Percentiles rank a stretch among this genome's conserved stretches.
These are phyloP conservation scores for Cladorrhinum samala DNA, from an alignment of 495 filamentous ascomycete species.

Conservation along the genomic window DNA sequence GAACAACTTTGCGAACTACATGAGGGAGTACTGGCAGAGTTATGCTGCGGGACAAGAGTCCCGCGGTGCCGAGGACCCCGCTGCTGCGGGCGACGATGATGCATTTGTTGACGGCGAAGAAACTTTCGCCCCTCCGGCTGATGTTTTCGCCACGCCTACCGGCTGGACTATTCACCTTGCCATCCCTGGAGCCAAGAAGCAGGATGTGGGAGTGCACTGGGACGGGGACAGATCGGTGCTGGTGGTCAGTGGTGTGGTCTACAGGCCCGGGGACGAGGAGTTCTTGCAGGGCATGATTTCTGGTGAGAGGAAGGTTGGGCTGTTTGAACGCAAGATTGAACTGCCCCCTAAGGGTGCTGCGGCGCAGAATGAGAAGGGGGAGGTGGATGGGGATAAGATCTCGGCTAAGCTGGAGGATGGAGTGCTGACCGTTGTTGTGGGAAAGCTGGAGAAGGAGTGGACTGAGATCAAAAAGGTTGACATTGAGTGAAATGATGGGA, in stretches of 20 bases:
- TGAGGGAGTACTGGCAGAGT: conserved; percentile 29
- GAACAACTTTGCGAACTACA: neutral
- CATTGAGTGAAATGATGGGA: conserved; percentile 35
- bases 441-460: conserved; percentile 58
- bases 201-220: conserved; percentile 71
- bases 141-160: conserved; percentile 63
- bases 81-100: neutral
- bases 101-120: neutral
- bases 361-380: conserved; percentile 50
- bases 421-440: conserved; percentile 47
- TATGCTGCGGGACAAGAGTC: neutral
- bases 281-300: conserved; percentile 57
- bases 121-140: conserved; percentile 59
- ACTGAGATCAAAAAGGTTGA: conserved; percentile 57
- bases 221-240: conserved; percentile 60
- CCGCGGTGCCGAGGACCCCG: neutral
- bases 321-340: conserved; percentile 65
- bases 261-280: conserved; percentile 65
- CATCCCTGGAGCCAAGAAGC: conserved; percentile 69
- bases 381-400: conserved; percentile 59
- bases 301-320: conserved; percentile 62
- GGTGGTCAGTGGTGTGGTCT: conserved; percentile 61
- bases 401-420: conserved; percentile 65
- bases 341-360: conserved; percentile 36
- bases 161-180: conserved; percentile 64